phyloP scores from a whole-genome alignment of 106 monocot species.

The Apostasia ramifera region DNA sequence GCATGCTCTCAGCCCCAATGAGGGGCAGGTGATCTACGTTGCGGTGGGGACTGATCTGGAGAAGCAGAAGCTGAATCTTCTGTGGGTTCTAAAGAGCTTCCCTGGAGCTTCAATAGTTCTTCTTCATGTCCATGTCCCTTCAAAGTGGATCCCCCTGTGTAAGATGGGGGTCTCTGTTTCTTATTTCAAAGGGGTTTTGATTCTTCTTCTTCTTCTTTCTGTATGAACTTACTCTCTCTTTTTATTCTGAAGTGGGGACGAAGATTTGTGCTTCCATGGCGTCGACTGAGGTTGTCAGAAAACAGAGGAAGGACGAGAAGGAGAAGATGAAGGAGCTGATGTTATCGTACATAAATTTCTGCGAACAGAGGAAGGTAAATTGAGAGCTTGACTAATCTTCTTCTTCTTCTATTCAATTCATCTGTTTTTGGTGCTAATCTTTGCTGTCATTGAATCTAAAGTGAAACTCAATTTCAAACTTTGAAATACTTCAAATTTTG shows the following conservation, averaged over 20 bases:
- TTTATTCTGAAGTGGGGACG: neutral
- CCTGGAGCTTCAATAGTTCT: slow-evolving; percentile 8
- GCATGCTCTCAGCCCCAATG: neutral
- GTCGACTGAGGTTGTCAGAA: neutral
- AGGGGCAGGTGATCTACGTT: slow-evolving; percentile 6
- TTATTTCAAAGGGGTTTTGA: neutral
- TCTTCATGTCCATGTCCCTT: slow-evolving; percentile 13
- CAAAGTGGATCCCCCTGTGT: slow-evolving; percentile 15
- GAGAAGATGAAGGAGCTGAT: neutral
- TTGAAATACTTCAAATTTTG: too few relatives aligned
- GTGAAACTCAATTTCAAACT: too few relatives aligned
- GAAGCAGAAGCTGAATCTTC: slow-evolving; percentile 5
- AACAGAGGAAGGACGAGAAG: neutral
- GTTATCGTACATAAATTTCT: neutral
- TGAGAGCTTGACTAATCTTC: neutral
- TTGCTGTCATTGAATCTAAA: too few relatives aligned
- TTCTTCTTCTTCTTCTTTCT: neutral
- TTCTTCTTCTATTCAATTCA: neutral
- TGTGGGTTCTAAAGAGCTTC: slow-evolving; percentile 8
- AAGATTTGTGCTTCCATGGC: neutral
- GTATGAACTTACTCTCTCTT: neutral
- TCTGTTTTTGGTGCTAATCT: too few relatives aligned
- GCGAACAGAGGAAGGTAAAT: neutral
- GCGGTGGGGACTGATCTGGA: slow-evolving; percentile 2
- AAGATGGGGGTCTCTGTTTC: neutral